Evolutionary conservation across 352 stramenopile species (phyloP).

Genomic region (Phytopythium mirpurense): DNA sequence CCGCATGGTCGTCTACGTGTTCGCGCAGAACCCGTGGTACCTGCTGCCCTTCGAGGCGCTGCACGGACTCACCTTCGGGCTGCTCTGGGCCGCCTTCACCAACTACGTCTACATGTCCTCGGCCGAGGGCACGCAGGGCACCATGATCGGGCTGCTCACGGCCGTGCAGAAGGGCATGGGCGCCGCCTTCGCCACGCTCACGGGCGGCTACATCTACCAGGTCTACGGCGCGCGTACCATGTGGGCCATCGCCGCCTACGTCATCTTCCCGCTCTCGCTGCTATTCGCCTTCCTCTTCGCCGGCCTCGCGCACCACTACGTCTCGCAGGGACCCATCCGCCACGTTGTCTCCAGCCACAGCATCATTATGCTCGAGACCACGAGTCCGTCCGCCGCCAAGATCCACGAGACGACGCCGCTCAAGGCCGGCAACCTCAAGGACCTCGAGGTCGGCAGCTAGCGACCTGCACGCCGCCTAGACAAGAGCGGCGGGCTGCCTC

Average conservation of each 20-base stretch:
- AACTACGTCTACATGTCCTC: slow-evolving; percentile 74
- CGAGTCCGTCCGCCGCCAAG: slow-evolving; percentile 4
- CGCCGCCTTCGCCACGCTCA: slow-evolving; percentile 49
- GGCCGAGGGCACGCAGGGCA: slow-evolving; percentile 53
- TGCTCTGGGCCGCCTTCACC: slow-evolving; percentile 71
- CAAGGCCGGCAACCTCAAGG: slow-evolving; percentile 7
- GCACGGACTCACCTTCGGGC: slow-evolving; percentile 65
- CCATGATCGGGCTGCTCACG: slow-evolving; percentile 64
- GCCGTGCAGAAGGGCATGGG: slow-evolving; percentile 66
- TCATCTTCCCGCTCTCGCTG: slow-evolving; percentile 40
- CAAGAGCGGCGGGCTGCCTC: too few relatives aligned
- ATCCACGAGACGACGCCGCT: slow-evolving; percentile 9
- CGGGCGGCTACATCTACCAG: slow-evolving; percentile 71
- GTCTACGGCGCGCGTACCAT: slow-evolving; percentile 47
- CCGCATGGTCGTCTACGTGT: slow-evolving; percentile 57
- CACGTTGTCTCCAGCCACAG: slow-evolving; percentile 9
- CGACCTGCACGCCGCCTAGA: too few relatives aligned
- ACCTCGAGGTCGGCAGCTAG: neutral
- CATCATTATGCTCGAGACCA: slow-evolving; percentile 10
- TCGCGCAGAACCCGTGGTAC: slow-evolving; percentile 58
- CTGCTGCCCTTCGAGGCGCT: slow-evolving; percentile 57
- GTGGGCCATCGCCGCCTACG: slow-evolving; percentile 51
- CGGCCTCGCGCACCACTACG: slow-evolving; percentile 32
- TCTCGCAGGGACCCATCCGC: slow-evolving; percentile 7
- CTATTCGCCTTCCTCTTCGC: slow-evolving; percentile 40